A percentile compares a stretch with the other conserved stretches of the same genome.
These are phyloP conservation scores for Allodekkera sacchari DNA, from an alignment of 805 yeast genomes.

Conservation along the genomic window DNA sequence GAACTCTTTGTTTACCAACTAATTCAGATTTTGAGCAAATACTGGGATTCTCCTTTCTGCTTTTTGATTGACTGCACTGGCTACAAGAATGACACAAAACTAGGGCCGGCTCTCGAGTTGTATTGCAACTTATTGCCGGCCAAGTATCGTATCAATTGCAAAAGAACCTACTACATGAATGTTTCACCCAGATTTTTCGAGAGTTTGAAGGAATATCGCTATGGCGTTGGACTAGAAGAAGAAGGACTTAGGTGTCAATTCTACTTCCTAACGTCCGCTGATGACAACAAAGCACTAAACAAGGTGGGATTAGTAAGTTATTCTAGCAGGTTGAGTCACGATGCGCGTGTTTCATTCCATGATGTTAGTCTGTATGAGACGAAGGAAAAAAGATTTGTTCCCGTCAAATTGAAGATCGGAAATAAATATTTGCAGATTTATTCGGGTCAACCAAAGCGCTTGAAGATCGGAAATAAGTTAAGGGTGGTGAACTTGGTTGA, in stretches of 20 bases:
- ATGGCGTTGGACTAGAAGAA: not conserved
- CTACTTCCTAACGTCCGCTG: conserved; percentile 36
- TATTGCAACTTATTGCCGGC: conserved; percentile 36
- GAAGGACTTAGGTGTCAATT: no score
- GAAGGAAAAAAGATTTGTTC: conserved; percentile 40
- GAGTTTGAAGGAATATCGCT: conserved; percentile 6
- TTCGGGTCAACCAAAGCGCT: conserved; percentile 33
- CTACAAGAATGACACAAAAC: conserved; percentile 20
- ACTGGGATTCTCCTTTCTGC: conserved; percentile 63
- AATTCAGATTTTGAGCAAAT: conserved; percentile 56
- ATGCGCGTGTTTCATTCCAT: conserved; percentile 42
- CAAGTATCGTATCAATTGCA: conserved; percentile 43
- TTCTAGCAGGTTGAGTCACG: conserved; percentile 34
- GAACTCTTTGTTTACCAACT: conserved; percentile 51
- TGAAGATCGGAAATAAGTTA: conserved; percentile 29
- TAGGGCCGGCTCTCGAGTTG: conserved; percentile 8
- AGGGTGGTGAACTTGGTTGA: conserved; percentile 33
- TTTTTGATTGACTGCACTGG: conserved; percentile 65
- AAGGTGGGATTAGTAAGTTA: conserved; percentile 36
- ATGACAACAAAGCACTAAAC: conserved; percentile 35
- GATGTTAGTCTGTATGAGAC: conserved; percentile 47
- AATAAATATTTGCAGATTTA: conserved; percentile 55
- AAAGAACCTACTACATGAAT: conserved; percentile 43
- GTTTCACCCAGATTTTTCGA: conserved; percentile 28
- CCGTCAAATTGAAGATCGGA: conserved; percentile 63